Conservation (phyloP, 2,329 filamentous ascomycete genomes). For the Stemphylium vesicarium region DNA sequence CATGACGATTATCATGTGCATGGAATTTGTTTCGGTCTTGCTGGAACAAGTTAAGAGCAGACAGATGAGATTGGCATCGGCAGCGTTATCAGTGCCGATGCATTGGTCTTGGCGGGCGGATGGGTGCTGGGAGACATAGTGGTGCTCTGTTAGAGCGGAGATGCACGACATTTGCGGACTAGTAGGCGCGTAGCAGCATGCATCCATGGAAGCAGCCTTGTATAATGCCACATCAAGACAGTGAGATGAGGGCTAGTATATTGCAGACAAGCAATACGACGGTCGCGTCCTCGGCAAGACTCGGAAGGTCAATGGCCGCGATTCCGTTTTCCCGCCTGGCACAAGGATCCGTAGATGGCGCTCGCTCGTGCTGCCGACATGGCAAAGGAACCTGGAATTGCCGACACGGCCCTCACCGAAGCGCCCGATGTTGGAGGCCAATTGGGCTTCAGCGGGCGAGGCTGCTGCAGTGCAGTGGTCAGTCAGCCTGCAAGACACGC, state of each 20-base stretch:
- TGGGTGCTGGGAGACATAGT: background rate
- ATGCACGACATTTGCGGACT: background rate
- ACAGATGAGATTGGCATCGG: background rate
- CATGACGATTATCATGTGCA: background rate
- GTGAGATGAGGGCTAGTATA: constrained; percentile 2
- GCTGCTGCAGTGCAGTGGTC: background rate
- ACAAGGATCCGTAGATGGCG: constrained; percentile 20
- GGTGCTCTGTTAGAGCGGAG: background rate
- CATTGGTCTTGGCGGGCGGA: background rate
- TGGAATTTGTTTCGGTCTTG: background rate
- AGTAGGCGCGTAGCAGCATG: background rate
- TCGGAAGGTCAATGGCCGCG: constrained; percentile 26
- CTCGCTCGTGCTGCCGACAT: constrained; percentile 21
- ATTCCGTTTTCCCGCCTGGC: constrained; percentile 30
- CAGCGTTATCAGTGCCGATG: constrained; percentile 2
- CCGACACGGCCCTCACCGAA: constrained; percentile 18
- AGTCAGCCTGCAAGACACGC: background rate
- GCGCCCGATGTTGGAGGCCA: constrained; percentile 15
- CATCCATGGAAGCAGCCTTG: background rate
- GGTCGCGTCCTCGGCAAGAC: constrained; percentile 21
- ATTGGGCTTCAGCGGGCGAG: constrained; percentile 2
- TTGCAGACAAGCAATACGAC: constrained; percentile 8
- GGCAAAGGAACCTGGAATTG: constrained; percentile 12
- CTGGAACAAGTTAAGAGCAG: background rate
- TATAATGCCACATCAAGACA: background rate